A percentile compares a stretch with the other conserved stretches of the same genome.
Conservation (phyloP, 805 yeast genomes). For the Pichia kluyveri region DNA sequence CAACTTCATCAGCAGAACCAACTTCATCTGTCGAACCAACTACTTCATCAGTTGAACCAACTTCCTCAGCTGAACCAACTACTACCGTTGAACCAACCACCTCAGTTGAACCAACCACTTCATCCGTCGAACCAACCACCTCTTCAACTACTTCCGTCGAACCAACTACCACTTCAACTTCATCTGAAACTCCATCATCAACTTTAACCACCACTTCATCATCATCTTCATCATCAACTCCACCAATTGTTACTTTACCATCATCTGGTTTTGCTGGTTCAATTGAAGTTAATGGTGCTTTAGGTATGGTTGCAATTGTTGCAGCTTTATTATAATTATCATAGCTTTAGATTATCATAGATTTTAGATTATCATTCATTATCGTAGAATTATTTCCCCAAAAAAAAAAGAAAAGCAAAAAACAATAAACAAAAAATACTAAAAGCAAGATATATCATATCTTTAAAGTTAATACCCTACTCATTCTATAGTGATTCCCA, state of each 20-base stretch:
- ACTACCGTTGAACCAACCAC: slow-evolving; percentile 11
- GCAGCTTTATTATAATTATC: slow-evolving; percentile 13
- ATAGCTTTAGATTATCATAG: too few species aligned
- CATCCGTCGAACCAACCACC: slow-evolving; percentile 5
- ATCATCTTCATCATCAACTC: slow-evolving; percentile 25
- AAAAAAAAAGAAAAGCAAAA: too few species aligned
- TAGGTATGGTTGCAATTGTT: slow-evolving; percentile 20
- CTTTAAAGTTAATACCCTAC: too few species aligned
- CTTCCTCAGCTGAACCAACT: slow-evolving; percentile 16
- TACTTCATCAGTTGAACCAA: slow-evolving; percentile 16
- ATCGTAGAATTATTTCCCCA: too few species aligned
- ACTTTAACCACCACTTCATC: slow-evolving; percentile 12
- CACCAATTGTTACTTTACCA: slow-evolving; percentile 15
- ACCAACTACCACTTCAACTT: slow-evolving; percentile 10
- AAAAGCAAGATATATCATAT: background rate
- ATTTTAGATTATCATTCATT: too few species aligned
- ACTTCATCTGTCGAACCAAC: slow-evolving; percentile 17
- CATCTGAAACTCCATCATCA: slow-evolving; percentile 11
- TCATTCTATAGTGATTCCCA: too few species aligned
- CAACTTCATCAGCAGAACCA: slow-evolving; percentile 20
- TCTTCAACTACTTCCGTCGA: slow-evolving; percentile 11
- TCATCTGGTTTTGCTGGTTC: slow-evolving; percentile 18
- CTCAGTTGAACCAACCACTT: background rate
- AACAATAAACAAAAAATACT: too few species aligned
- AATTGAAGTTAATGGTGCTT: slow-evolving; percentile 19